Percentiles rank a stretch among this genome's conserved stretches.
Evolutionary conservation across 2,329 filamentous ascomycete species (phyloP).

Genomic region (Cladophialophora immunda): DNA sequence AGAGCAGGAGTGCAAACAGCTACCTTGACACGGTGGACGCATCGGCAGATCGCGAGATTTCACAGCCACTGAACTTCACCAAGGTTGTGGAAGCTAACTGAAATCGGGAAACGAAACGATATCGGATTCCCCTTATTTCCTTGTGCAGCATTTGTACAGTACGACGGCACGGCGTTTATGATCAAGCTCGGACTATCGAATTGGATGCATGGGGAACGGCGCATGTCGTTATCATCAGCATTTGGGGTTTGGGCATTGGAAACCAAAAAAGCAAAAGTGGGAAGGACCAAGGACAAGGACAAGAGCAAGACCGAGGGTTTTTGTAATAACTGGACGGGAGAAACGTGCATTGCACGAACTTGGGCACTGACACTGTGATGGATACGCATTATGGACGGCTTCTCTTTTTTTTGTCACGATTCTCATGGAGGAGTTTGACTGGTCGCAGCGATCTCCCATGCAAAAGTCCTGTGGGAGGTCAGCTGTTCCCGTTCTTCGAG

Average conservation of each 20-base stretch:
- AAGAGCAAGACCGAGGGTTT: constrained; percentile 29
- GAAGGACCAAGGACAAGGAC: neutral
- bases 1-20: constrained; percentile 44
- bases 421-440: constrained; percentile 33
- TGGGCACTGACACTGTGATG: constrained; percentile 12
- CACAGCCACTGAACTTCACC: constrained; percentile 30
- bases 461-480: constrained; percentile 13
- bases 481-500: constrained; percentile 13
- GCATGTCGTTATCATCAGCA: constrained; percentile 30
- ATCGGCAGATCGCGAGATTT: constrained; percentile 40
- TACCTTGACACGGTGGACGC: constrained; percentile 40
- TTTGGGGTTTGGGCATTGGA: constrained; percentile 28
- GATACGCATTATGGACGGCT: constrained; percentile 21
- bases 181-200: constrained; percentile 15
- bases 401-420: constrained; percentile 31
- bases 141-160: constrained; percentile 36
- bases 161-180: constrained; percentile 37
- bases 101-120: constrained; percentile 1
- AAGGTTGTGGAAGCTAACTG: constrained; percentile 36
- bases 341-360: constrained; percentile 11
- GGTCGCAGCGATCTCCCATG: constrained; percentile 11
- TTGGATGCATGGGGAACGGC: constrained; percentile 33
- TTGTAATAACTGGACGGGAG: constrained; percentile 28
- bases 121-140: constrained; percentile 10
- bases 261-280: constrained; percentile 25